Evolutionary conservation across 1,139 yeast species (phyloP), one percentile per base, ranked within the genome.

Genomic region (Yamadazyma blattariae): DNA sequence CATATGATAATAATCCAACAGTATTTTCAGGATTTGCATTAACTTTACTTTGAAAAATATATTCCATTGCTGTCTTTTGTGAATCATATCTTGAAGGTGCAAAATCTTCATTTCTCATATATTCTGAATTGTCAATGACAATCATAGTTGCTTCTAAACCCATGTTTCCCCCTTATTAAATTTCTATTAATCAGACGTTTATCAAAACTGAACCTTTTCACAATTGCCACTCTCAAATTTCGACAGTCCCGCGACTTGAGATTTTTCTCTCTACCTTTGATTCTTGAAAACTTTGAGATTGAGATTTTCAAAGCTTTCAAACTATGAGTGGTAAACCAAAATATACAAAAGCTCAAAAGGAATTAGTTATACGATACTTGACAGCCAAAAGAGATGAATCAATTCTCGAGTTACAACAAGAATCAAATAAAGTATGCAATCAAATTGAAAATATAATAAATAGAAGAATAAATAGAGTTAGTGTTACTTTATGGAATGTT

Each of bases 71-170:
- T 42, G 94, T 95, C 44, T 85, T 71, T 61, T 94, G 97, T 1
- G 98, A 97, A 42, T 85, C 95, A 56, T 83, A 90, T 52, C 98
- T 76, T 17, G 94, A 82, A 20, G 95, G 81, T 32, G 88, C 74
- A 56, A 82, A 94, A 60, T 94, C 98, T 27, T 97, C 98, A 57
- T 92, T 92, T 54, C 98, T 76, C 79, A 90, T 86, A 61, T 74
- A 92, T 65, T 94, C 98, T 40, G 97, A 88, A 72, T 89, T 90
- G 67, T 94, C 98, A 54, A 92, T 78, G 51, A 89, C 88, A 47
- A 92, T 78, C 87, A 92, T 90, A 14, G 97, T 86, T 45, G 98
- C 97, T 66, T 92, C 97, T 54, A 90, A 78, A 47, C 83, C 96
- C 96, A 88, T 88, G n/a, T n/a, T n/a, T n/a, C n/a, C n/a, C n/a